These are phyloP conservation scores for Pharnaceum exiguum DNA, from an alignment of 148 eudicot species.

Conservation along the genomic window DNA sequence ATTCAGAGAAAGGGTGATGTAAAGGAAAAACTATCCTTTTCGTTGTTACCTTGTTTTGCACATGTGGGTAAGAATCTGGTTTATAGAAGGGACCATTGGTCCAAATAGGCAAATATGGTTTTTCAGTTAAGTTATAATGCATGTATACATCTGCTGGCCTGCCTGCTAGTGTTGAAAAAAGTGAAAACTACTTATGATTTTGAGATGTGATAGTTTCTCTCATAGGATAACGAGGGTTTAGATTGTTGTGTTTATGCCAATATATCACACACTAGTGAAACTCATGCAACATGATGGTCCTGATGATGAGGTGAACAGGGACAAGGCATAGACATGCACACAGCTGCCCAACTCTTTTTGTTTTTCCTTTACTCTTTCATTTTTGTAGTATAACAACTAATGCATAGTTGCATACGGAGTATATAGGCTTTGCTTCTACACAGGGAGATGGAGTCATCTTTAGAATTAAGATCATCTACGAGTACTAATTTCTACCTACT, in stretches of 20 bases:
- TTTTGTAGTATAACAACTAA: too few species aligned
- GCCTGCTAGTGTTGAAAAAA: constrained; percentile 19
- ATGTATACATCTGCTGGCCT: too few species aligned
- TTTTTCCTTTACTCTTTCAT: too few species aligned
- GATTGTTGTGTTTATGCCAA: not conserved
- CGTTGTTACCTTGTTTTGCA: constrained; percentile 9
- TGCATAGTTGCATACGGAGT: too few species aligned
- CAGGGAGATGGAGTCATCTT: too few species aligned
- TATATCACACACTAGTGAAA: not conserved
- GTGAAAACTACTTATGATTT: constrained; percentile 5
- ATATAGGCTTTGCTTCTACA: too few species aligned
- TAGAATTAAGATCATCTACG: too few species aligned
- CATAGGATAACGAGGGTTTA: not conserved
- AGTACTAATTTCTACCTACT: too few species aligned
- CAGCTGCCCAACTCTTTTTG: too few species aligned
- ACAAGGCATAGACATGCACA: too few species aligned
- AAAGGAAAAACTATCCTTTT: constrained; percentile 9
- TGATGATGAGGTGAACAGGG: not conserved
- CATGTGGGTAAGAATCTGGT: not conserved
- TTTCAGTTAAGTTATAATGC: constrained; percentile 12
- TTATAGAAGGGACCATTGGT: constrained; percentile 20
- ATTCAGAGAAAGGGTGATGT: too few species aligned
- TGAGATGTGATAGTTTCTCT: constrained; percentile 10
- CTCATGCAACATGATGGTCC: not conserved
- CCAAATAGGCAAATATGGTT: constrained; percentile 24